Base-by-base conservation (phyloP, 257 asterid species). In the Agastache rugosa region DNA sequence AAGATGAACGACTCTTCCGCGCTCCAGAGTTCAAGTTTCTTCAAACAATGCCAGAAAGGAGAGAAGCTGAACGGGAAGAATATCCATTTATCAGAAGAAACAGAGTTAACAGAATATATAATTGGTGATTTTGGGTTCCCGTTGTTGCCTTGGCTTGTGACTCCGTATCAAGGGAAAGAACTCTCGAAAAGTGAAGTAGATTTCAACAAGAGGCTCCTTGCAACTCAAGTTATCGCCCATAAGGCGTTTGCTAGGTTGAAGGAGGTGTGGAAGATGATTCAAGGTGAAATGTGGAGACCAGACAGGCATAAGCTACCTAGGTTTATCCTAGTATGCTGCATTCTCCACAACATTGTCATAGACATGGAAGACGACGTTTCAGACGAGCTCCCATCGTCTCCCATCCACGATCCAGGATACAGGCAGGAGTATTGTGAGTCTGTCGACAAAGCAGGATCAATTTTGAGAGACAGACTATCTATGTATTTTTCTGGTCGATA, bases 201-300 rank as follows among this genome's bases (percentile, higher is more conserved):
- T 69, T 90, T 90, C 82, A 94, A 92, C 45, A 79, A 78, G 79
- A 77, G 84, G 83, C 81, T 85, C 17, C 37, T 73, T 6, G 91
- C 84, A 9, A 87, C 97, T 19, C 91, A 79, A 22, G 58, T n/a
- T 2, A 89, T 90, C 60, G 95, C 96, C 5, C 78, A 78, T 22
- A 84, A 73, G 74, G 98, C 97, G 0, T 67, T 94, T 77, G 77
- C 86, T 0, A 87, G 88, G 85, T 58, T 94, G 78, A 94, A 92
- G 85, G 90, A 83, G 11, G 89, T 67, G 5, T 94, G 99, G 99
- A 90, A 77, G 88, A 89, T 94, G 91, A 85, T 94, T 31, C 83
- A 80, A 8, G 97, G 96, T 47, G 89, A 82, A 3, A 88, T 92
- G 99, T 92, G 97, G 96, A 87, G 97, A 60, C 99, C 99, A 0